These are phyloP conservation scores for Lentinula aciculospora DNA, from an alignment of 768 basidiomycete genomes.

Conservation along the genomic window DNA sequence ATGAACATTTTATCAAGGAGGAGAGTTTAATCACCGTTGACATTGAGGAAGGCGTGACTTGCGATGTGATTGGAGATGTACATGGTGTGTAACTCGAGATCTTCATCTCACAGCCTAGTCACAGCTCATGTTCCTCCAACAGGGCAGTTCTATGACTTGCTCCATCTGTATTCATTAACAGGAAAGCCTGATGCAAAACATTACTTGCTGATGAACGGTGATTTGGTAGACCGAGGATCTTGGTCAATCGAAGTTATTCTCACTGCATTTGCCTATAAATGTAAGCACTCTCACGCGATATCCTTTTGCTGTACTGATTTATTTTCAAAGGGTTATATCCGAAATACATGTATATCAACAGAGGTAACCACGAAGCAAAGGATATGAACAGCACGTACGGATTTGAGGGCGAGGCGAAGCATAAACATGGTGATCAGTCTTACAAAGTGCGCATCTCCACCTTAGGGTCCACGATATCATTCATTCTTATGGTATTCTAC, in stretches of 20 bases:
- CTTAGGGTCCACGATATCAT: background rate
- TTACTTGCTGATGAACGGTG: conserved; percentile 86
- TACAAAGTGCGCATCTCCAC: conserved; percentile 59
- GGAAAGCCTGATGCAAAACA: conserved; percentile 84
- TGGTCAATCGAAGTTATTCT: conserved; percentile 94
- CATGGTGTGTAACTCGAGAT: conserved; percentile 55
- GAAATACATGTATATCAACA: conserved; percentile 83
- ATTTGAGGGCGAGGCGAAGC: conserved; percentile 93
- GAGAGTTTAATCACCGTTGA: conserved; percentile 75
- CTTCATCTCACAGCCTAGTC: background rate
- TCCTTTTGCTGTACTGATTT: background rate
- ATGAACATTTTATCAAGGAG: conserved; percentile 68
- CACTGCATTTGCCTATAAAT: conserved; percentile 93
- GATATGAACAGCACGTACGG: conserved; percentile 97
- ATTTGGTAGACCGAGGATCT: conserved; percentile 96
- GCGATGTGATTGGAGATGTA: conserved; percentile 95
- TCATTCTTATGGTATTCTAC: background rate
- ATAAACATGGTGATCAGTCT: conserved; percentile 93
- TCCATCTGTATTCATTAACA: conserved; percentile 82
- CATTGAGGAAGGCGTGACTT: conserved; percentile 71
- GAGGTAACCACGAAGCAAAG: conserved; percentile 95
- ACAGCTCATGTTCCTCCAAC: background rate
- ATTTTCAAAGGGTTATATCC: conserved; percentile 80
- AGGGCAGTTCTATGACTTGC: conserved; percentile 95
- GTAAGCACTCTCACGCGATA: conserved; percentile 31